These are phyloP conservation scores for Trichoderma koningiopsis DNA, from an alignment of 2,329 filamentous ascomycete species.

Conservation along the genomic window DNA sequence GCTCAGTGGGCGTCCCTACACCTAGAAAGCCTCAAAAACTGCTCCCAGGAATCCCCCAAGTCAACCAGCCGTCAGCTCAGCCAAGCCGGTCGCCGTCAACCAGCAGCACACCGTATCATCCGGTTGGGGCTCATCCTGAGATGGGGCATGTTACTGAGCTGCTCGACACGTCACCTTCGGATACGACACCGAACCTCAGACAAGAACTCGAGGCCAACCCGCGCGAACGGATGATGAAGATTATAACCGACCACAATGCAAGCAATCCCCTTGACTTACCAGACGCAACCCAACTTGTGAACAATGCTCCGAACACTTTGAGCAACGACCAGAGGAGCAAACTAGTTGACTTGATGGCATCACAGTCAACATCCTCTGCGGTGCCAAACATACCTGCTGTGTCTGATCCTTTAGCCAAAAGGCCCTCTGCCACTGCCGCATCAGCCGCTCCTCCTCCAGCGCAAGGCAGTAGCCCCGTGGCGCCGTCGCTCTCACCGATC, in stretches of 20 bases:
- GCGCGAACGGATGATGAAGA: constrained; percentile 64
- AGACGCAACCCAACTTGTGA: constrained; percentile 53
- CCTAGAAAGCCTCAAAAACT: constrained; percentile 57
- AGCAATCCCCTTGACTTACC: constrained; percentile 56
- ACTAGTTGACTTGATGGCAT: constrained; percentile 63
- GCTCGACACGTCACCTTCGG: constrained; percentile 53
- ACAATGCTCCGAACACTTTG: constrained; percentile 57
- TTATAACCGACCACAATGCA: constrained; percentile 66
- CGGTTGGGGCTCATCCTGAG: constrained; percentile 41
- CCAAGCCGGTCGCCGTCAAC: constrained; percentile 36
- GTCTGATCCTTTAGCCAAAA: constrained; percentile 27
- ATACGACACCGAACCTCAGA: constrained; percentile 54
- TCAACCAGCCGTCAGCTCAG: constrained; percentile 34
- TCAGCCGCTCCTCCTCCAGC: constrained; percentile 36
- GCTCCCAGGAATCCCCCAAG: constrained; percentile 55
- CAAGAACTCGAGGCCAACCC: constrained; percentile 60
- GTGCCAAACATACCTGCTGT: constrained; percentile 31
- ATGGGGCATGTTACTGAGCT: constrained; percentile 64
- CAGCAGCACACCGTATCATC: constrained; percentile 35
- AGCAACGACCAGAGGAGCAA: constrained; percentile 60
- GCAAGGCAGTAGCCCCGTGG: constrained; percentile 32
- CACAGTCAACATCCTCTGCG: constrained; percentile 39
- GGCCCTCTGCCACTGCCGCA: constrained; percentile 29
- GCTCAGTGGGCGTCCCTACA: constrained; percentile 43
- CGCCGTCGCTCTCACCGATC: constrained; percentile 52